These are phyloP conservation scores for Tylopilus sp. DNA, from an alignment of 768 basidiomycete species.

Conservation along the genomic window DNA sequence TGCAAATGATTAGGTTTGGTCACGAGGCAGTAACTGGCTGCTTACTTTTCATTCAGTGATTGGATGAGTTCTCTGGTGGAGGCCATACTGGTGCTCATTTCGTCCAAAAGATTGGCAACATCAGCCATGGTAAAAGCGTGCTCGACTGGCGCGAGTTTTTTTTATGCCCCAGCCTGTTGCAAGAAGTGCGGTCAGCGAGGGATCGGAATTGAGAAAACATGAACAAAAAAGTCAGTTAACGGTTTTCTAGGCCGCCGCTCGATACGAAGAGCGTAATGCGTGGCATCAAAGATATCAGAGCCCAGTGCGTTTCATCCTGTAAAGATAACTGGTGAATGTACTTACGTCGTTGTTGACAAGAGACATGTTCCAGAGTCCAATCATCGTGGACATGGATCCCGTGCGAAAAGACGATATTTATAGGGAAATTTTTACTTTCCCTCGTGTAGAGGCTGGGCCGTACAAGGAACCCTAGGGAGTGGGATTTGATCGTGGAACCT, in stretches of 20 bases:
- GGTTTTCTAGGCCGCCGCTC: slow-evolving; percentile 66
- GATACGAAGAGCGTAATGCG: slow-evolving; percentile 45
- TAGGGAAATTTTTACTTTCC: slow-evolving; percentile 78
- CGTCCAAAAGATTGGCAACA: slow-evolving; percentile 37
- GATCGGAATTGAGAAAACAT: not conserved
- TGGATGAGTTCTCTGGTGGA: slow-evolving; percentile 57
- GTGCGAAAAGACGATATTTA: no score
- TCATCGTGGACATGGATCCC: no score
- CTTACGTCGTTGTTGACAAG: not conserved
- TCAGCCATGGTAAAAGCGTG: not conserved
- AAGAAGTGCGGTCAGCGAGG: slow-evolving; percentile 9
- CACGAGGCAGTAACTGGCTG: not conserved
- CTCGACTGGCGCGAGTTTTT: not conserved
- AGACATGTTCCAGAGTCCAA: no score
- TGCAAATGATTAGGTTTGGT: slow-evolving; percentile 20
- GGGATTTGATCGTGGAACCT: slow-evolving; percentile 69
- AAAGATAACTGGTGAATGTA: not conserved
- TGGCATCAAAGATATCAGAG: slow-evolving; percentile 51
- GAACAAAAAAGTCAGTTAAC: slow-evolving; percentile 44
- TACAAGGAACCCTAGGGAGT: slow-evolving; percentile 68
- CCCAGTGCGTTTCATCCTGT: slow-evolving; percentile 60
- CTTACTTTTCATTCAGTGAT: slow-evolving; percentile 54
- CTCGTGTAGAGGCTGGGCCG: slow-evolving; percentile 46
- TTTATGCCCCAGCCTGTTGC: not conserved
- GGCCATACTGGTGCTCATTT: slow-evolving; percentile 61